Evolutionary conservation across 2,329 filamentous ascomycete genomes (phyloP), one percentile per base, ranked within the genome.

Genomic region (Ophiostoma angusticollis): DNA sequence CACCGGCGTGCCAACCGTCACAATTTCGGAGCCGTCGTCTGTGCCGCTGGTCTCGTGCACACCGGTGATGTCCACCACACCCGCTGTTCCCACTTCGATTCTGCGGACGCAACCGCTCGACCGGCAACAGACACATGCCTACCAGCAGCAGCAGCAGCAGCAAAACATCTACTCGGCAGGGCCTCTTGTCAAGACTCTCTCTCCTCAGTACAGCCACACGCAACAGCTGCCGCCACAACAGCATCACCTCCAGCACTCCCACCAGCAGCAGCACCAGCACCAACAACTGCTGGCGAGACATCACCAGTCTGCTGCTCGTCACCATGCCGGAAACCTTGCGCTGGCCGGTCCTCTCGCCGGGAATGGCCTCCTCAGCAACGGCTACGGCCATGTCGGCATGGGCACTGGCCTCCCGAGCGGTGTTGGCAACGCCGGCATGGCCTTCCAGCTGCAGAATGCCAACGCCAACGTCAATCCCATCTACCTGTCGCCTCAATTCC

Each of bases 401-500:
- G 22, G 32, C 18, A 34, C 35, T 14, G 31, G 31, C 4, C 23
- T 24, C 6, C 6, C 23, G 23, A 24, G n/a, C 11, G 25, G 27
- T 6, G 21, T 36, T 24, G 37, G 21, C 39, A 31, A 27, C 30
- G 21, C 16, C 17, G 37, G 24, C 21, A 11, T 39, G 13, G 28
- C 28, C 3, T 31, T 38, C 17, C 31, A 35, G 29, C 21, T 31
- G 8, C 22, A 23, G 37, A 44, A 19, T 24, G 2, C 3, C 43
- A 40, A 41, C 38, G 18, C 41, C n/a, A 38, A 47, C 16, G 56
- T 38, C 54, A 78, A 79, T 56, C 74, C 75, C 32, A 68, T 80
- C 48, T 74, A 74, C 50, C 65, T 70, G 41, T 74, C 73, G 47
- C 67, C 68, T 13, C 69, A 75, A 45, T 81, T 80, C 50, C 67